Conservation (phyloP, 768 basidiomycete species). For the Agaricus subrufescens region DNA sequence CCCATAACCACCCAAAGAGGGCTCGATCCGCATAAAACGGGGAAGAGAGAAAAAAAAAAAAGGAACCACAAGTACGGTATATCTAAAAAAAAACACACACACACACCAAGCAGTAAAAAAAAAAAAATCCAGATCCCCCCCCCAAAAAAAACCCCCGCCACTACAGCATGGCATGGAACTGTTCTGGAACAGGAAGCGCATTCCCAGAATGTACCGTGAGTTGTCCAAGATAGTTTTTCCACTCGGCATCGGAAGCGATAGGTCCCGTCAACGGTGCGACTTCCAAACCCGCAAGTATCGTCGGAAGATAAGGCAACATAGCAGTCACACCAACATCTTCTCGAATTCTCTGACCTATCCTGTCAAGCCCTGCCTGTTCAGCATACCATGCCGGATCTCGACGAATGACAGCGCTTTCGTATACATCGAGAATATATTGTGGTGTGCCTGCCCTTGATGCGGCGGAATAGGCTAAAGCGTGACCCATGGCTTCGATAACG, state of each 20-base stretch:
- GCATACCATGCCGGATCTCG: constrained; percentile 58
- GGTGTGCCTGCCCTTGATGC: constrained; percentile 40
- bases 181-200: constrained; percentile 30
- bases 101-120: too few relatives aligned
- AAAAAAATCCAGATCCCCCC: too few relatives aligned
- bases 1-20: too few relatives aligned
- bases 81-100: too few relatives aligned
- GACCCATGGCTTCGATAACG: constrained; percentile 58
- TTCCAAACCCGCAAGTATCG: constrained; percentile 36
- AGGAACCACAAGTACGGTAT: too few relatives aligned
- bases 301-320: constrained; percentile 37
- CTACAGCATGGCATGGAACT: constrained; percentile 39
- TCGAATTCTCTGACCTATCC: constrained; percentile 41
- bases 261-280: constrained; percentile 50
- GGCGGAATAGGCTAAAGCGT: constrained; percentile 56
- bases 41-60: too few relatives aligned
- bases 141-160: too few relatives aligned
- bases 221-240: constrained; percentile 40
- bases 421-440: constrained; percentile 48
- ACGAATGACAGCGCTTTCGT: constrained; percentile 47
- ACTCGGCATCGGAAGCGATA: constrained; percentile 44
- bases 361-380: constrained; percentile 43
- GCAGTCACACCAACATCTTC: constrained; percentile 42
- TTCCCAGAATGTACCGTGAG: constrained; percentile 40
- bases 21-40: too few relatives aligned